A percentile compares a stretch with the other conserved stretches of the same genome.
These are phyloP conservation scores for Aurantiochytrium sp. DNA, from an alignment of 108 stramenopile species.

Conservation along the genomic window DNA sequence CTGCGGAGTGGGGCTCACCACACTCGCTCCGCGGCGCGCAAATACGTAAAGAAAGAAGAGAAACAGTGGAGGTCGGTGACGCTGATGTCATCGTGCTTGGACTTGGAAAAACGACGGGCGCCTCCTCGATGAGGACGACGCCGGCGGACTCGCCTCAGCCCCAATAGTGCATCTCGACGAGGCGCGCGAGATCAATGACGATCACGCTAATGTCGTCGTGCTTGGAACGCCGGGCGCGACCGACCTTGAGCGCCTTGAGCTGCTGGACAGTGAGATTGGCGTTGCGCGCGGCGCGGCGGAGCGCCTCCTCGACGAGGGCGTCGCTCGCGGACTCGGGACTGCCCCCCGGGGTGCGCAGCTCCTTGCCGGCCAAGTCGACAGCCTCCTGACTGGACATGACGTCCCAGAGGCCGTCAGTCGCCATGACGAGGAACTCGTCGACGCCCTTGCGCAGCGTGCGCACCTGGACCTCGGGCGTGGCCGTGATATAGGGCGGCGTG, in stretches of 20 bases:
- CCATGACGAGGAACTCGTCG: conserved; percentile 65
- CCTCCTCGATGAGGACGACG: neutral
- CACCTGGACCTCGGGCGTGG: conserved; percentile 43
- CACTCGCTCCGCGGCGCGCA: too few relatives aligned
- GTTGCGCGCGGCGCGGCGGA: neutral
- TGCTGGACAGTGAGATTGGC: neutral
- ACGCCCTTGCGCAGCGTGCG: conserved; percentile 16
- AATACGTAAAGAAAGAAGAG: too few relatives aligned
- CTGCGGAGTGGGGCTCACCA: too few relatives aligned
- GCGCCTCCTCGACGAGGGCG: neutral
- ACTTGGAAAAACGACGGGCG: too few relatives aligned
- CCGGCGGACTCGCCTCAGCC: neutral
- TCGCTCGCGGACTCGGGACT: neutral
- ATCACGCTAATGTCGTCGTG: conserved; percentile 53
- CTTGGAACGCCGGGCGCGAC: conserved; percentile 44
- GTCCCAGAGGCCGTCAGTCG: conserved; percentile 93
- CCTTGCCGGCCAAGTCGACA: conserved; percentile 68
- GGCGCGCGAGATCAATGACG: conserved; percentile 14
- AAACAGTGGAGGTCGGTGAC: too few relatives aligned
- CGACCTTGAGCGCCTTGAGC: conserved; percentile 42
- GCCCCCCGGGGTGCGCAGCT: neutral
- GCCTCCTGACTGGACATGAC: conserved; percentile 91
- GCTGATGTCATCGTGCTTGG: too few relatives aligned
- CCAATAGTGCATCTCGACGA: conserved; percentile 30
- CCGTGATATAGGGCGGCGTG: conserved; percentile 65